Base-by-base conservation (phyloP, 2,329 filamentous ascomycete species). In the Lachnellula subtilissima region DNA sequence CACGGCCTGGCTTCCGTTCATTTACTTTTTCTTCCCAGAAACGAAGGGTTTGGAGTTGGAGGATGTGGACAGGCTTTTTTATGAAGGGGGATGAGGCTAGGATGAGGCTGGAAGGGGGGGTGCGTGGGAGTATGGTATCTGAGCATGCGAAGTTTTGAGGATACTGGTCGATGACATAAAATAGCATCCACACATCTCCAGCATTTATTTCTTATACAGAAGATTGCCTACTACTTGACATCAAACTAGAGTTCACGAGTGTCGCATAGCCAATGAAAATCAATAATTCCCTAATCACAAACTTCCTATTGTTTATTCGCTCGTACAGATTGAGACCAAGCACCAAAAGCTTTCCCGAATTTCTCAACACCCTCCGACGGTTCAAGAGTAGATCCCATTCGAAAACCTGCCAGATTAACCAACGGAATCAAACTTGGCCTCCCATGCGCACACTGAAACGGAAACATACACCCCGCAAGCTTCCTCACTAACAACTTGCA, bases 361-460 rank as follows among this genome's bases (percentile, higher is more conserved):
- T 19, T 23, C n/a, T 12, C 19, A 12, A 19, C 19, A 12, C 11
- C 42, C 42, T 7, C 42, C 11, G 19, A 8, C 4, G n/a, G 6
- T 17, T 45, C 19, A 23, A 45, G 19, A 22, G 42, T 9, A 17
- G 19, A 15, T 19, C n/a, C n/a, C 42, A 45, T 12, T 9, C 17
- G 5, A 19, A 45, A 19, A 15, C n/a, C 19, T 23, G 23, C 76
- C 32, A 85, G 57, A 58, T 83, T 78, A 4, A 85, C 70, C n/a
- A 88, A 58, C 2, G 85, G 85, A 5, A 81, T 78, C 78, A 88
- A 81, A 36, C 81, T 84, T 1, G 84, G 84, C 52, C 85, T 76
- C 0, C 90, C 90, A 74, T 95, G 90, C 1, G 90, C 90, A 71
- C 90, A 95, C 67, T 90, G 86, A 62, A 94, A 94, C 0, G 90